Evolutionary conservation across 116 monocot species (phyloP).

Genomic region (Zostera marina): DNA sequence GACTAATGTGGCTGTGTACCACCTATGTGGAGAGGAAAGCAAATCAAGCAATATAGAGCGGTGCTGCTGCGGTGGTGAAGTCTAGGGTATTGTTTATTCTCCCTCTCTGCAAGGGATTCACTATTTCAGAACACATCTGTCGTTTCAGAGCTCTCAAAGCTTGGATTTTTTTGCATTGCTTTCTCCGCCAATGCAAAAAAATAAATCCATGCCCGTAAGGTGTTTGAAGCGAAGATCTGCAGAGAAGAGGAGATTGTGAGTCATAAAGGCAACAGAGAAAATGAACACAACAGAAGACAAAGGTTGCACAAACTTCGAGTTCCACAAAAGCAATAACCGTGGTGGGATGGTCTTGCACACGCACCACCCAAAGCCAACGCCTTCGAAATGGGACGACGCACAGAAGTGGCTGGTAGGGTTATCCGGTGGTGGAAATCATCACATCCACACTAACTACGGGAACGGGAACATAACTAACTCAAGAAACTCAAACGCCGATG

Average conservation of each 20-base stretch:
- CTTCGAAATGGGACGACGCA: constrained; percentile 92
- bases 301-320: constrained; percentile 24
- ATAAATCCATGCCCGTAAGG: not conserved
- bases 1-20: too few species aligned
- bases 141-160: constrained; percentile 1
- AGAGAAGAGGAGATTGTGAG: not conserved
- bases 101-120: not conserved
- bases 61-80: too few species aligned
- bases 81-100: constrained; percentile 3
- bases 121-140: constrained; percentile 4
- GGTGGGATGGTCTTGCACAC: constrained; percentile 17
- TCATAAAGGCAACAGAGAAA: not conserved
- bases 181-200: not conserved
- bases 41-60: not conserved
- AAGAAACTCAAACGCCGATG: constrained; percentile 77
- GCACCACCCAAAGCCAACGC: constrained; percentile 40
- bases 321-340: constrained; percentile 10
- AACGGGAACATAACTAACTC: constrained; percentile 34
- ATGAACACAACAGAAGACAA: constrained; percentile 38
- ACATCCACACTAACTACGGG: constrained; percentile 2
- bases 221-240: not conserved
- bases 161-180: not conserved
- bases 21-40: too few species aligned
- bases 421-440: constrained; percentile 13
- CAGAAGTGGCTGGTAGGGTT: constrained; percentile 73